These are phyloP conservation scores for Microascus cirrosus DNA, from an alignment of 2,329 filamentous ascomycete species.

Conservation along the genomic window DNA sequence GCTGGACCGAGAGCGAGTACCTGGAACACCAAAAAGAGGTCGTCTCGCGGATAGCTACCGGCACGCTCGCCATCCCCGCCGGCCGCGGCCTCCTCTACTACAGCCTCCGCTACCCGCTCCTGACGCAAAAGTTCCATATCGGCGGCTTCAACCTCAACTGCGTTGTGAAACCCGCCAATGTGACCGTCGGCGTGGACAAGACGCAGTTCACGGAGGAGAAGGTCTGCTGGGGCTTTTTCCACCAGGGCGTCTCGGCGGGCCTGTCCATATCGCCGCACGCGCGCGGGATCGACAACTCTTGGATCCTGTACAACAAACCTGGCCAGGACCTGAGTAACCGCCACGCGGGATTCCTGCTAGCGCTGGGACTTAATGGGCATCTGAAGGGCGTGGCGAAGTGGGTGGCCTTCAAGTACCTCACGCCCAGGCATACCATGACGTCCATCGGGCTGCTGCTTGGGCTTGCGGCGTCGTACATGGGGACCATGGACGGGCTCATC, in stretches of 20 bases:
- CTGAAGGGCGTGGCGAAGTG: conserved; percentile 92
- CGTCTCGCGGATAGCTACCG: conserved; percentile 73
- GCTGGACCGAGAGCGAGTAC: conserved; percentile 76
- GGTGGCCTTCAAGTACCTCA: conserved; percentile 98
- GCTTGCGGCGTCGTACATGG: conserved; percentile 84
- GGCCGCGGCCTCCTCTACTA: conserved; percentile 84
- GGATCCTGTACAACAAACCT: conserved; percentile 98
- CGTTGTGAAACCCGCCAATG: conserved; percentile 82
- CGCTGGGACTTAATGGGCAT: conserved; percentile 86
- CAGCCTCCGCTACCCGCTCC: conserved; percentile 71
- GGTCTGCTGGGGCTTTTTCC: conserved; percentile 97
- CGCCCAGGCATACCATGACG: conserved; percentile 98
- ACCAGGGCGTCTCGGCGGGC: conserved; percentile 88
- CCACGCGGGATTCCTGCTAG: conserved; percentile 89
- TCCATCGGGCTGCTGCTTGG: conserved; percentile 91
- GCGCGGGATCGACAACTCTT: conserved; percentile 92
- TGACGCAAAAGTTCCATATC: conserved; percentile 87
- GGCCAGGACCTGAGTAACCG: conserved; percentile 77
- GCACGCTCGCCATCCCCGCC: conserved; percentile 79
- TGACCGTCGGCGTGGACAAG: conserved; percentile 88
- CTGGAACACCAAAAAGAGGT: conserved; percentile 88
- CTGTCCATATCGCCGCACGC: conserved; percentile 82
- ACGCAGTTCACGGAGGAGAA: conserved; percentile 85
- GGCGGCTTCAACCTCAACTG: conserved; percentile 87
- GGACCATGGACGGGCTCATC: conserved; percentile 94